Conservation (phyloP, 495 filamentous ascomycete genomes). For the Podospora sp. region DNA sequence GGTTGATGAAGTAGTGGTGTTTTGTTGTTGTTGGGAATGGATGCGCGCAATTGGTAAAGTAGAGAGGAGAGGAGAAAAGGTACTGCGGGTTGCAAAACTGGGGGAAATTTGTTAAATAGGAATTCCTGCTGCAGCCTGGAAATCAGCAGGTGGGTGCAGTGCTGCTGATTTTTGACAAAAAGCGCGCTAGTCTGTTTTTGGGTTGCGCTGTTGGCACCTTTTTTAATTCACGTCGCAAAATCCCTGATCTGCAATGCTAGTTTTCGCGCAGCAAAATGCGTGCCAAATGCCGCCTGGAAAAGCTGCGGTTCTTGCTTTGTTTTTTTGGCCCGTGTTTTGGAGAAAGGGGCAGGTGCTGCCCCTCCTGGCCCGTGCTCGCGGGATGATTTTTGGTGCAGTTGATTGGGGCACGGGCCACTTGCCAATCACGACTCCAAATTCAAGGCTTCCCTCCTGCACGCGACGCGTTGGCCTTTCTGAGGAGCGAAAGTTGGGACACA, state of each 20-base stretch:
- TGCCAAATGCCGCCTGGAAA: neutral
- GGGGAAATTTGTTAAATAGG: slow-evolving; percentile 28
- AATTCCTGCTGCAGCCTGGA: neutral
- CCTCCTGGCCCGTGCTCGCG: neutral
- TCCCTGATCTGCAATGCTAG: neutral
- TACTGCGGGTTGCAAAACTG: neutral
- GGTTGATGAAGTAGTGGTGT: slow-evolving; percentile 39
- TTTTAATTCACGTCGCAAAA: neutral
- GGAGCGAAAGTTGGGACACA: neutral
- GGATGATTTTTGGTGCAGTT: neutral
- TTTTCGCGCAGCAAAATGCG: neutral
- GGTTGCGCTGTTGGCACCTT: slow-evolving; percentile 7
- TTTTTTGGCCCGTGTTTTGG: slow-evolving; percentile 10
- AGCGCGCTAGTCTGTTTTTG: slow-evolving; percentile 36
- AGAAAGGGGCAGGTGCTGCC: neutral
- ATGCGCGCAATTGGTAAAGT: slow-evolving; percentile 23
- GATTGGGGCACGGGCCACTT: slow-evolving; percentile 12
- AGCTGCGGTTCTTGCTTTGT: neutral
- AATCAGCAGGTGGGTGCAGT: slow-evolving; percentile 22
- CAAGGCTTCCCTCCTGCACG: neutral
- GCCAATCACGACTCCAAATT: neutral
- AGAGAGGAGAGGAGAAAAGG: slow-evolving; percentile 8
- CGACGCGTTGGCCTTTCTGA: neutral
- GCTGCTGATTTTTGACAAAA: slow-evolving; percentile 24
- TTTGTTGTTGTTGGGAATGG: slow-evolving; percentile 24